Conservation (phyloP, 2,329 filamentous ascomycete genomes). For the Colletotrichum paranaense region DNA sequence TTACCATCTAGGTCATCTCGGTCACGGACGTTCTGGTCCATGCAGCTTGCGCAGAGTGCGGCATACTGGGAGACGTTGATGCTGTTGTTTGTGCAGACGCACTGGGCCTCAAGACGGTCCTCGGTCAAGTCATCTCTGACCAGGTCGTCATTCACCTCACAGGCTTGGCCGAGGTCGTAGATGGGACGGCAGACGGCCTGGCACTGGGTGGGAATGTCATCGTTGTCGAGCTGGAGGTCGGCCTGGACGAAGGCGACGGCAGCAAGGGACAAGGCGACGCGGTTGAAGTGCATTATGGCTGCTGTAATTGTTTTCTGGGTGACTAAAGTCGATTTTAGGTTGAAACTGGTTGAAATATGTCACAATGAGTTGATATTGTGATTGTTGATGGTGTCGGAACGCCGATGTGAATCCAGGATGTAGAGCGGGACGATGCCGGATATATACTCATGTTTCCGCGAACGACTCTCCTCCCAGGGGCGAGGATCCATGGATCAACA, state of each 20-base stretch:
- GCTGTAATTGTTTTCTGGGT: not conserved
- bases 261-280: constrained; percentile 29
- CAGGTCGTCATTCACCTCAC: constrained; percentile 37
- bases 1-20: constrained; percentile 37
- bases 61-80: constrained; percentile 51
- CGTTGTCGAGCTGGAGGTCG: constrained; percentile 35
- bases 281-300: constrained; percentile 35
- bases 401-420: not conserved
- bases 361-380: not conserved
- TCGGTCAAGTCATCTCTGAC: constrained; percentile 46
- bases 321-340: no score
- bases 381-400: not conserved
- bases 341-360: not conserved
- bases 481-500: not conserved
- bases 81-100: constrained; percentile 53
- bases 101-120: constrained; percentile 51
- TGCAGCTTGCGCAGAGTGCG: constrained; percentile 41
- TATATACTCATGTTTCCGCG: constrained; percentile 12
- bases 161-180: constrained; percentile 31
- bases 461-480: not conserved
- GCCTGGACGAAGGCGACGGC: constrained; percentile 31
- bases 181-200: constrained; percentile 36
- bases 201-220: constrained; percentile 38
- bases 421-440: constrained; percentile 11
- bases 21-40: constrained; percentile 35